Evolutionary conservation across 1,284 basidiomycete genomes (phyloP).

Genomic region (Pseudozyma thailandica): DNA sequence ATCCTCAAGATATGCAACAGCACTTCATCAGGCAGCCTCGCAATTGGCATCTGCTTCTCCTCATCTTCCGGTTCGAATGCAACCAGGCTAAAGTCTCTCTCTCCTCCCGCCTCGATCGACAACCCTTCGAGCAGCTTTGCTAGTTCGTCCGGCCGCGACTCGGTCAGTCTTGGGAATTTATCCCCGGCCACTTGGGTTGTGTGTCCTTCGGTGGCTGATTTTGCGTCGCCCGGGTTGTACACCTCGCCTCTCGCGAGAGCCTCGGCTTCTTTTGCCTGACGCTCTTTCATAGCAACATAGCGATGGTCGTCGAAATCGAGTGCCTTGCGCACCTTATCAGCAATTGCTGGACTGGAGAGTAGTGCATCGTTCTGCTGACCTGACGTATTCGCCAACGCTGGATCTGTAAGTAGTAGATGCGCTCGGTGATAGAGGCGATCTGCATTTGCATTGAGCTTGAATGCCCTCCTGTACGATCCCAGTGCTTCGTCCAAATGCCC

Average conservation of each 20-base stretch:
- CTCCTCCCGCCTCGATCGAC: constrained; percentile 39
- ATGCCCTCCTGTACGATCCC: constrained; percentile 52
- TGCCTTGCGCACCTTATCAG: constrained; percentile 48
- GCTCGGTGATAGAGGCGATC: constrained; percentile 59
- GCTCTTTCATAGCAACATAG: constrained; percentile 46
- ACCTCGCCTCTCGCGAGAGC: constrained; percentile 25
- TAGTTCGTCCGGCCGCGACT: constrained; percentile 38
- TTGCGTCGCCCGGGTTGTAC: background rate
- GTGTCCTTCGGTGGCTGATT: background rate
- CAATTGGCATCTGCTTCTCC: constrained; percentile 40
- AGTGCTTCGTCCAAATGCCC: constrained; percentile 56
- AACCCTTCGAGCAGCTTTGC: constrained; percentile 38
- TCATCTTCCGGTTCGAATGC: constrained; percentile 53
- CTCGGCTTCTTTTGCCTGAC: constrained; percentile 32
- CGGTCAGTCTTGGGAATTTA: constrained; percentile 4
- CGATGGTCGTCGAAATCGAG: constrained; percentile 55
- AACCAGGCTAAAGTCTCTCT: constrained; percentile 35
- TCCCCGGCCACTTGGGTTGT: background rate
- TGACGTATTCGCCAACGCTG: constrained; percentile 21
- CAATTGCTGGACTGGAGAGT: constrained; percentile 48
- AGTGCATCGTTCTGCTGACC: constrained; percentile 38
- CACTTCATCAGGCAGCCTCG: constrained; percentile 60
- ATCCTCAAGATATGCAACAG: constrained; percentile 52
- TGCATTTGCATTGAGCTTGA: constrained; percentile 53
- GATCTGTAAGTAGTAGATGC: constrained; percentile 45